phyloP scores from a whole-genome alignment of 2,329 filamentous ascomycete species.

The Aotearoamyces nothofagi region DNA sequence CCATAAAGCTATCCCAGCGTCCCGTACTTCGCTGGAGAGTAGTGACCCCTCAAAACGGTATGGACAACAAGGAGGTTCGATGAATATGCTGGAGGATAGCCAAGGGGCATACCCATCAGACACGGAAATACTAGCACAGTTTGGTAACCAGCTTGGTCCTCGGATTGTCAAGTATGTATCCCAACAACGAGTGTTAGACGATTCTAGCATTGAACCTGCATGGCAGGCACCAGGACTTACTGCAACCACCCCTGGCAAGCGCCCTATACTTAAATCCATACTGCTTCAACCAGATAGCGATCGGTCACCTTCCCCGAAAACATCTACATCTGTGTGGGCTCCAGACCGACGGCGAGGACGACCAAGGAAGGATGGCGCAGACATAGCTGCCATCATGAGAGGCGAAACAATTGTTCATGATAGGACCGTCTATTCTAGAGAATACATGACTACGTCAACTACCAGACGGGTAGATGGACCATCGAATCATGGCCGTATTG shows the following conservation, averaged over 20 bases:
- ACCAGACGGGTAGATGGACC: conserved; percentile 1
- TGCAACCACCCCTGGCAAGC: conserved; percentile 4
- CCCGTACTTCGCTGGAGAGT: too few relatives aligned
- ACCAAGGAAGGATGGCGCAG: not conserved
- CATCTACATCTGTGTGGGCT: conserved; percentile 16
- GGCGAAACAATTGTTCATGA: conserved; percentile 2
- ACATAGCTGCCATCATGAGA: conserved; percentile 2
- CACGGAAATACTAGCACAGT: conserved; percentile 15
- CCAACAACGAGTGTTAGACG: conserved; percentile 8
- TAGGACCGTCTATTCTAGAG: too few relatives aligned
- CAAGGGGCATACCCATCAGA: conserved; percentile 10
- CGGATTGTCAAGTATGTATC: conserved; percentile 15
- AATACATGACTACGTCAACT: not conserved
- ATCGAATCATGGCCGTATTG: too few relatives aligned
- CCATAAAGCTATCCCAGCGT: too few relatives aligned
- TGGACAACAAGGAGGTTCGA: not conserved
- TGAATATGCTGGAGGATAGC: too few relatives aligned
- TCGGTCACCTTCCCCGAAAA: conserved; percentile 13
- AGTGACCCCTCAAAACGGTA: not conserved
- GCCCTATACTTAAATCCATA: conserved; percentile 8
- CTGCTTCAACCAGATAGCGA: conserved; percentile 7
- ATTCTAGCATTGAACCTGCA: conserved; percentile 12
- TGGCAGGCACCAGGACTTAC: conserved; percentile 13
- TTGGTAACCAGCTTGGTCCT: conserved; percentile 15
- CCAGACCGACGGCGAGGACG: conserved; percentile 5